Evolutionary conservation across 2,329 filamentous ascomycete species (phyloP), one percentile per base, ranked within the genome.

Genomic region (Ascochyta koolunga): DNA sequence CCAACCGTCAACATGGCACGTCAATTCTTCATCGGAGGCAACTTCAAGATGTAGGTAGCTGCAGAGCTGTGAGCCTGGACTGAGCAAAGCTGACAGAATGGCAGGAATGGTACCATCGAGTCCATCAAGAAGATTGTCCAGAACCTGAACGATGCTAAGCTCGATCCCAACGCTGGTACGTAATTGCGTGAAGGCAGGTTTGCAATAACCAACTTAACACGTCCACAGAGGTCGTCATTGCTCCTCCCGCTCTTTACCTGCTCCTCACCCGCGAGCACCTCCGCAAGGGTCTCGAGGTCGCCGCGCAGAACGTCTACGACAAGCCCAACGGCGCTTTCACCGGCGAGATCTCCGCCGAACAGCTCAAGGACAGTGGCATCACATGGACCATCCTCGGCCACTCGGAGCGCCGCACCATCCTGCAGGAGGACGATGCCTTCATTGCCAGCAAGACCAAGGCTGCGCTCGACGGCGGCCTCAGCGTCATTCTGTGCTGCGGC

Each of bases 271-370:
- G 91, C 70, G 88, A 95, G 76, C 83, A 87, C 72, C 85, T 93
- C 70, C 86, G 88, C 75, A 73, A 84, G 68, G 86, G 87, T 63
- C 83, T 99, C 75, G 89, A 90, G 73, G 90, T 99, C 61, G 90
- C 93, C 53, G 89, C 95, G 53, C 95, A 99, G 82, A 99, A 99
- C 80, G 91, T 98, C 78, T 98, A 86, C 80, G 90, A 98, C 84
- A 93, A 93, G 86, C 91, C 92, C 76, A 92, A 95, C 78, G 95
- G 95, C 69, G 95, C 95, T 69, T 98, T 90, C 84, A 99, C 95
- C 31, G 95, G 95, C 72, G 95, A 99, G 82, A 95, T 97, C 81
- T 93, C 89, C 64, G 93, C 93, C 62, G 82, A 88, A 59, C 95
- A 98, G 82, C 87, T 99, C 71, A 88, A 90, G 80, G 95, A 98